Conservation (phyloP, 306 rosid genomes). For the Ormosia emarginata region DNA sequence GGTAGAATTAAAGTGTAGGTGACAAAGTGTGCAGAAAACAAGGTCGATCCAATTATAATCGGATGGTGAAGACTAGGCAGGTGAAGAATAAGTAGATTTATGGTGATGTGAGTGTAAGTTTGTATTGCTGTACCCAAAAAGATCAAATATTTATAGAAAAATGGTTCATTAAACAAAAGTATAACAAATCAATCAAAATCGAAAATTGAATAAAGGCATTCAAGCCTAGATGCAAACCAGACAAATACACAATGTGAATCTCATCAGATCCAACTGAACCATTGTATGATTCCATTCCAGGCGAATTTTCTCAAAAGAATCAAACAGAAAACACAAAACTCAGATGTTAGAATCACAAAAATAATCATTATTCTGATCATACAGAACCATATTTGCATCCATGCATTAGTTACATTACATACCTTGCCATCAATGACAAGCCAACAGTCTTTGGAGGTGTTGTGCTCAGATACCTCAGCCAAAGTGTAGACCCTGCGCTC, state of each 20-base stretch:
- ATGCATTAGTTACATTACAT: not conserved
- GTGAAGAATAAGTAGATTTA: too few relatives aligned
- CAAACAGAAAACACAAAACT: not conserved
- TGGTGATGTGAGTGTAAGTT: too few relatives aligned
- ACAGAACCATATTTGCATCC: not conserved
- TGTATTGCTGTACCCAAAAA: not conserved
- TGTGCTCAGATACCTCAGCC: constrained; percentile 52
- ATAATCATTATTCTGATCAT: not conserved
- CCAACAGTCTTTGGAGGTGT: constrained; percentile 64
- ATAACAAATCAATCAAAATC: not conserved
- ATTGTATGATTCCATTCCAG: not conserved
- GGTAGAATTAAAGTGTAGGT: too few relatives aligned
- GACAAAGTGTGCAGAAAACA: too few relatives aligned
- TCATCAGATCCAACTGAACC: not conserved
- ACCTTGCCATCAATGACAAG: constrained; percentile 72
- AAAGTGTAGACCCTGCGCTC: constrained; percentile 45
- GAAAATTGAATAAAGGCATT: not conserved
- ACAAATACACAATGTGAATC: not conserved
- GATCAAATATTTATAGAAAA: not conserved
- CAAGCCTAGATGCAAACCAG: not conserved
- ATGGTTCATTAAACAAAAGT: not conserved
- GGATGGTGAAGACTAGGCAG: too few relatives aligned
- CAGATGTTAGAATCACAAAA: not conserved
- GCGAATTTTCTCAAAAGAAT: not conserved
- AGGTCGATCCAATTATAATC: too few relatives aligned